phyloP scores from a whole-genome alignment of 768 basidiomycete genomes.

The Pulveroboletus sp. region DNA sequence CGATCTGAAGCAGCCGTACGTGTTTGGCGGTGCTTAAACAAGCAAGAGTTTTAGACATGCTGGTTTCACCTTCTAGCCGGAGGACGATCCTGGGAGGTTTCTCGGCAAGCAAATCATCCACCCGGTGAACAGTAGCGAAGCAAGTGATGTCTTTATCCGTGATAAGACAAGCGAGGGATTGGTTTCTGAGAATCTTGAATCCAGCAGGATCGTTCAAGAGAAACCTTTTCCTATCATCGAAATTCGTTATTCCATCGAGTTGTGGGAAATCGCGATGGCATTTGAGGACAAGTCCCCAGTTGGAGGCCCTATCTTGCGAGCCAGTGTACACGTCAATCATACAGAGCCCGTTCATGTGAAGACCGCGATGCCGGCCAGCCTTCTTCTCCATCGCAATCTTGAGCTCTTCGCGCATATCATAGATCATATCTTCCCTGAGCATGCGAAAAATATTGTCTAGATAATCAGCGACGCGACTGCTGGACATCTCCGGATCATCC shows the following conservation, averaged over 20 bases:
- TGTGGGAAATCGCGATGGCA: conserved; percentile 36
- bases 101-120: conserved; percentile 46
- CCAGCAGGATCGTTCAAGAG: conserved; percentile 33
- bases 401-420: conserved; percentile 56
- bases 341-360: conserved; percentile 35
- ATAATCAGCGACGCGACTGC: conserved; percentile 41
- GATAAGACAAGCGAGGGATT: conserved; percentile 52
- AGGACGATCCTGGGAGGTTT: conserved; percentile 49
- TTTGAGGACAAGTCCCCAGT: conserved; percentile 41
- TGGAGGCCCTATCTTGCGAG: conserved; percentile 25
- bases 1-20: conserved; percentile 50
- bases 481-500: conserved; percentile 39
- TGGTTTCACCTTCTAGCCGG: conserved; percentile 46
- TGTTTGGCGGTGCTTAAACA: conserved; percentile 34
- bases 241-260: conserved; percentile 24
- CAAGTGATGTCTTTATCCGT: conserved; percentile 44
- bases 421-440: conserved; percentile 59
- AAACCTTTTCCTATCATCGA: conserved; percentile 37
- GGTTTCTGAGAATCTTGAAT: conserved; percentile 45
- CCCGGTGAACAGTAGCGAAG: conserved; percentile 52
- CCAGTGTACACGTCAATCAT: conserved; percentile 37
- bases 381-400: conserved; percentile 40
- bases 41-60: conserved; percentile 37
- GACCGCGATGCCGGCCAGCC: conserved; percentile 38
- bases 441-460: conserved; percentile 66